Evolutionary conservation across 495 filamentous ascomycete genomes (phyloP).

Genomic region (Pseudevernia furfuracea): DNA sequence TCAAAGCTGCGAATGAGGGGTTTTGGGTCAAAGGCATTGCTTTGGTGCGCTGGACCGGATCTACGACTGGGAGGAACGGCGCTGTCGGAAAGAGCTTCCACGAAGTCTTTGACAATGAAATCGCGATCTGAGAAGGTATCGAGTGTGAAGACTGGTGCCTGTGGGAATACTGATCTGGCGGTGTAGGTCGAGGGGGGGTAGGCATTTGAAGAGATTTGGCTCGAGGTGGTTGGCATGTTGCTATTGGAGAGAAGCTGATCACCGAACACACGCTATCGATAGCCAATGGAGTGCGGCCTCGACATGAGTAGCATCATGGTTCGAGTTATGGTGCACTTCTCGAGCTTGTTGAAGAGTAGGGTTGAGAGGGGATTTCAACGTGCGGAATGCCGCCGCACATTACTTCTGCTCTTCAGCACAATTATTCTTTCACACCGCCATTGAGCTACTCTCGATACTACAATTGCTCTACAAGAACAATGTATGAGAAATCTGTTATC

Average conservation of each 20-base stretch:
- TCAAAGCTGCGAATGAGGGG: constrained; percentile 95
- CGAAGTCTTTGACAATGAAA: constrained; percentile 96
- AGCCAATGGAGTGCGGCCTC: not conserved
- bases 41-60: constrained; percentile 55
- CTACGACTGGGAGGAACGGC: constrained; percentile 67
- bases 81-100: constrained; percentile 83
- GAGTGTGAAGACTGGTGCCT: constrained; percentile 71
- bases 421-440: not conserved
- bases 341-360: not conserved
- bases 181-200: constrained; percentile 31
- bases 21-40: constrained; percentile 81
- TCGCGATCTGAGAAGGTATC: constrained; percentile 80
- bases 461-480: not conserved
- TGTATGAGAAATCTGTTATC: not conserved
- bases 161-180: constrained; percentile 60
- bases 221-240: constrained; percentile 24
- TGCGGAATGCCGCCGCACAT: not conserved
- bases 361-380: not conserved
- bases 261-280: not conserved
- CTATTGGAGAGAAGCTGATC: not conserved
- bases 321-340: not conserved
- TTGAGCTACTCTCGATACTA: not conserved
- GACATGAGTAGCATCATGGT: not conserved
- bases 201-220: constrained; percentile 21
- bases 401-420: not conserved